Evolutionary conservation across 1,284 basidiomycete species (phyloP).

Genomic region (Ganoderma lucidum): DNA sequence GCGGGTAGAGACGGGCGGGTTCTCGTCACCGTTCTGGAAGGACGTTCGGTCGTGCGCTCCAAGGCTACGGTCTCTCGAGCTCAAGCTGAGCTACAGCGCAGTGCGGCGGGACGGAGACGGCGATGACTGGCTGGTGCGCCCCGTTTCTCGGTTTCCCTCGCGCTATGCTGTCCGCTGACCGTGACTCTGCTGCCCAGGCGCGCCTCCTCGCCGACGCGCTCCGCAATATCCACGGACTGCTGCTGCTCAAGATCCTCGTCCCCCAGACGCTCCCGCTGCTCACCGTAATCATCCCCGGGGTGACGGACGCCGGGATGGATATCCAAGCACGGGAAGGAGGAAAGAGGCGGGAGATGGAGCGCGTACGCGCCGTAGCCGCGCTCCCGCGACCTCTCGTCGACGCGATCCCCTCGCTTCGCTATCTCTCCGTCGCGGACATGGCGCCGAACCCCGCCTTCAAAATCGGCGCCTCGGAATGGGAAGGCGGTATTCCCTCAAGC

Average conservation of each 20-base stretch:
- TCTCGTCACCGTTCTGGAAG: conserved; percentile 3
- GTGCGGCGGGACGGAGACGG: background rate
- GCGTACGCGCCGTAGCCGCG: conserved; percentile 5
- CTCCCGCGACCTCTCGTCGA: conserved; percentile 8
- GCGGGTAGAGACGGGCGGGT: background rate
- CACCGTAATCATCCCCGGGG: background rate
- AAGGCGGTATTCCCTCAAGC: background rate
- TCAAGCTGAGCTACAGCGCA: background rate
- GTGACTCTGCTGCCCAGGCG: background rate
- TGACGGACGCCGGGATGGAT: background rate
- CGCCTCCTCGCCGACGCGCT: background rate
- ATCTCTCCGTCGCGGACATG: conserved; percentile 16
- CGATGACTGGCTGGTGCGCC: conserved; percentile 10
- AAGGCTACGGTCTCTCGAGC: conserved; percentile 11
- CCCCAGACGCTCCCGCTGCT: background rate
- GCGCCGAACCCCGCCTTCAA: conserved; percentile 3
- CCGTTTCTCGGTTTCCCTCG: background rate
- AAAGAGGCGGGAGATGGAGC: background rate
- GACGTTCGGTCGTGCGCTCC: background rate
- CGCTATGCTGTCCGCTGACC: too few species aligned
- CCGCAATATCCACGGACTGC: background rate
- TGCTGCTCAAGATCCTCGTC: conserved; percentile 9
- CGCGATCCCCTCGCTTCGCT: conserved; percentile 17
- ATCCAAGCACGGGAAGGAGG: too few species aligned
- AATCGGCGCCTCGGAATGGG: background rate